A percentile compares a stretch with the other conserved stretches of the same genome.
Evolutionary conservation across 2,329 filamentous ascomycete species (phyloP).

Genomic region (Diplocarpon mali): DNA sequence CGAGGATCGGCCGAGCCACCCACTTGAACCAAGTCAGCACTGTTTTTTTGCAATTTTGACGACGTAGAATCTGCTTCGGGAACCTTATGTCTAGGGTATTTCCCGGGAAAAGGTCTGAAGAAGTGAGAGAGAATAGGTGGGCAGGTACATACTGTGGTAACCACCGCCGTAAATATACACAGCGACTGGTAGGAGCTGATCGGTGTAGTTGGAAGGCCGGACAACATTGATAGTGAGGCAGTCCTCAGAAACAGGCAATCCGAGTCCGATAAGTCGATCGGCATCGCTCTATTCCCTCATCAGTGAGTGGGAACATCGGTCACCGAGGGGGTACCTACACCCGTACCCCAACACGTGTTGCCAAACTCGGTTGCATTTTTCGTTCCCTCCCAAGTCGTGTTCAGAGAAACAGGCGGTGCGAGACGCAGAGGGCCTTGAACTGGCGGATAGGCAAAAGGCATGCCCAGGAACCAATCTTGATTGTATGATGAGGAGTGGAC

Average conservation of each 20-base stretch:
- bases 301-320: background rate
- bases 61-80: too few species aligned
- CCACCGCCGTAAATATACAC: conserved; percentile 39
- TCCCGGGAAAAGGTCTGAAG: too few species aligned
- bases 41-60: background rate
- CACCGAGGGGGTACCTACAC: background rate
- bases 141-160: background rate
- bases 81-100: too few species aligned
- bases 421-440: conserved; percentile 9
- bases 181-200: conserved; percentile 35
- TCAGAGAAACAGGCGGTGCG: conserved; percentile 7
- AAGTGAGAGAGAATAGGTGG: too few species aligned
- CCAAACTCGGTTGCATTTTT: conserved; percentile 11
- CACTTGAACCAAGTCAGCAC: conserved; percentile 8
- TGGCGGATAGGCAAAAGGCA: conserved; percentile 15
- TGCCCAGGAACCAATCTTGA: conserved; percentile 15
- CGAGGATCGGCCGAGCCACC: conserved; percentile 10
- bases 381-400: conserved; percentile 12
- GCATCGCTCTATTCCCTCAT: background rate
- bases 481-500: conserved; percentile 7
- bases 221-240: conserved; percentile 45
- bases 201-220: conserved; percentile 34
- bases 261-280: background rate
- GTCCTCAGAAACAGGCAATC: conserved; percentile 30
- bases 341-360: background rate